Evolutionary conservation across 768 basidiomycete species (phyloP), one percentile per base, ranked within the genome.

Genomic region (Artomyces pyxidatus): DNA sequence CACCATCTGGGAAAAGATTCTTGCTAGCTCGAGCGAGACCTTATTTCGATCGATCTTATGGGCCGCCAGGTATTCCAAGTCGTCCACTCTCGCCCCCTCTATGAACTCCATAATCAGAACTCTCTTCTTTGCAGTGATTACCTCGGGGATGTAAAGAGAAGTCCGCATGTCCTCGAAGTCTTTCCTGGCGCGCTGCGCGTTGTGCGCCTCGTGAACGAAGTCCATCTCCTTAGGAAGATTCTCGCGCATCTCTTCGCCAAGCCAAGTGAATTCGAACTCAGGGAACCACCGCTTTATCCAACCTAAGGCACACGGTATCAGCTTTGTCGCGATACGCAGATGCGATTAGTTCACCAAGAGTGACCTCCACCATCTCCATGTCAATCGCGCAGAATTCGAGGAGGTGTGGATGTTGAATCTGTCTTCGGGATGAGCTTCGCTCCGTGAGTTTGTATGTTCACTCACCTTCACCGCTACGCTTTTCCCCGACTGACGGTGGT

Each of bases 91-190:
- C 4, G 83, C 87, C 16, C 95, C 94, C 58, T 86, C 72, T 41
- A 92, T 92, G 60, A 80, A 98, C 61, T 99, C 95, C 95, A 97
- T 97, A 44, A 94, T 76, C 50, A 99, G 71, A 5, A 94, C 85
- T 38, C 95, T 73, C 63, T 86, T 89, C 23, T 82, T 81, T 4
- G 91, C 86, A 49, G 75, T 76, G 29, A 96, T 71, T 1, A 97
- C 84, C 57, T 81, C 67, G 1, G 86, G 96, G 37, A 99, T 84
- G 67, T 97, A 95, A 42, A 98, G 68, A 2, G 94, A 90, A 16
- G 88, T 83, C 28, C 73, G 71, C 46, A 88, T 61, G 51, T 78
- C 62, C 27, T 72, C 65, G 59, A 99, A 99, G 53, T 96, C 87
- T 4, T 72, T 61, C 17, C 59, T 64, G 9, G 86, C 81, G 25